Evolutionary conservation across 345 rosid species (phyloP).

Genomic region (Syzygium jambos): DNA sequence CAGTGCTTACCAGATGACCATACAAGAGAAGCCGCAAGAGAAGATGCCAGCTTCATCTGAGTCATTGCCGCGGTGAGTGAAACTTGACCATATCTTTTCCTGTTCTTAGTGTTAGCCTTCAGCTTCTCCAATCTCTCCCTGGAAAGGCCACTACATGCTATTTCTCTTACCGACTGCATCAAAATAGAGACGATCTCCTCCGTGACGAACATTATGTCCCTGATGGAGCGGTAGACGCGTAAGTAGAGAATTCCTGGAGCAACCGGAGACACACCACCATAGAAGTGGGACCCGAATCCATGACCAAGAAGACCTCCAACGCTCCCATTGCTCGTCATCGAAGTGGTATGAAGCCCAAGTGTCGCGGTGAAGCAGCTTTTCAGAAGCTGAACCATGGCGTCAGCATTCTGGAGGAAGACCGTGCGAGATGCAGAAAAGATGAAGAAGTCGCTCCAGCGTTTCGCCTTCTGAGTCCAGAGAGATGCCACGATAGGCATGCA

Average conservation of each 20-base stretch:
- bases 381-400: slow-evolving; percentile 86
- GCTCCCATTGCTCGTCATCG: slow-evolving; percentile 59
- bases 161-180: slow-evolving; percentile 71
- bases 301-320: slow-evolving; percentile 97
- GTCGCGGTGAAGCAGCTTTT: slow-evolving; percentile 83
- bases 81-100: slow-evolving; percentile 59
- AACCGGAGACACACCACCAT: slow-evolving; percentile 79
- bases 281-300: slow-evolving; percentile 84
- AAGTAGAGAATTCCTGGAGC: slow-evolving; percentile 93
- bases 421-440: slow-evolving; percentile 95
- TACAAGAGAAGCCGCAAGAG: slow-evolving; percentile 81
- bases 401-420: slow-evolving; percentile 78
- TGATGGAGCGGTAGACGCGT: slow-evolving; percentile 64
- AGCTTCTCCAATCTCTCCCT: slow-evolving; percentile 43
- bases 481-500: slow-evolving; percentile 95
- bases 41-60: slow-evolving; percentile 78
- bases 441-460: slow-evolving; percentile 93
- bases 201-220: slow-evolving; percentile 60
- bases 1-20: slow-evolving; percentile 80
- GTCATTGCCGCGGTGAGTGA: slow-evolving; percentile 74
- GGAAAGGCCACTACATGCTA: slow-evolving; percentile 47
- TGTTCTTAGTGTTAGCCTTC: slow-evolving; percentile 42
- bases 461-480: slow-evolving; percentile 94
- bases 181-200: slow-evolving; percentile 74
- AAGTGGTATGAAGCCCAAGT: slow-evolving; percentile 51